Evolutionary conservation across 306 rosid species (phyloP).

Genomic region (Glycine soja): DNA sequence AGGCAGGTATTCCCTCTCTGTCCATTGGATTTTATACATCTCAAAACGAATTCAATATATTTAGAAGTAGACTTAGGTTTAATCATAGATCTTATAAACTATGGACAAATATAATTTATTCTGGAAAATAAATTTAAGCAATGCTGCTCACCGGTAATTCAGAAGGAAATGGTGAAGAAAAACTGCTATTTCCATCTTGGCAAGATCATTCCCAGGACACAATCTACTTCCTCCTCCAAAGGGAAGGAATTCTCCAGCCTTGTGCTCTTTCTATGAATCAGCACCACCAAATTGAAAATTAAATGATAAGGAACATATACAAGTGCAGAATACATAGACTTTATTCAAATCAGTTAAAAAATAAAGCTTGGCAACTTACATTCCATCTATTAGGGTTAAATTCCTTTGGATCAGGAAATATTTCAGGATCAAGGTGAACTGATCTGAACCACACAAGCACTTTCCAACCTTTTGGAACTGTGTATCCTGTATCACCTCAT

Average conservation of each 20-base stretch:
- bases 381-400: conserved; percentile 88
- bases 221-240: conserved; percentile 84
- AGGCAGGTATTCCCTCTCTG: not conserved
- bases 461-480: conserved; percentile 90
- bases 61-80: not conserved
- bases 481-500: conserved; percentile 65
- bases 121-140: not conserved
- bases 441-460: conserved; percentile 85
- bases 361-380: conserved; percentile 52
- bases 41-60: too few species aligned
- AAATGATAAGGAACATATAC: not conserved
- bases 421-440: conserved; percentile 82
- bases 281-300: conserved; percentile 25
- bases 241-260: conserved; percentile 85
- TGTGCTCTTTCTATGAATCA: conserved; percentile 56
- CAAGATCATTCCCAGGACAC: conserved; percentile 73
- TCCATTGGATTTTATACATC: too few species aligned
- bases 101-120: not conserved
- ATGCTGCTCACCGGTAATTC: conserved; percentile 59
- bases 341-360: not conserved
- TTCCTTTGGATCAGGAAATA: conserved; percentile 76
- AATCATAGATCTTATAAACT: not conserved
- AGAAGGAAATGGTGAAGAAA: conserved; percentile 86
- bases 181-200: conserved; percentile 75
- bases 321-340: not conserved